Conservation (phyloP, 768 basidiomycete genomes). For the Jaapia argillacea region DNA sequence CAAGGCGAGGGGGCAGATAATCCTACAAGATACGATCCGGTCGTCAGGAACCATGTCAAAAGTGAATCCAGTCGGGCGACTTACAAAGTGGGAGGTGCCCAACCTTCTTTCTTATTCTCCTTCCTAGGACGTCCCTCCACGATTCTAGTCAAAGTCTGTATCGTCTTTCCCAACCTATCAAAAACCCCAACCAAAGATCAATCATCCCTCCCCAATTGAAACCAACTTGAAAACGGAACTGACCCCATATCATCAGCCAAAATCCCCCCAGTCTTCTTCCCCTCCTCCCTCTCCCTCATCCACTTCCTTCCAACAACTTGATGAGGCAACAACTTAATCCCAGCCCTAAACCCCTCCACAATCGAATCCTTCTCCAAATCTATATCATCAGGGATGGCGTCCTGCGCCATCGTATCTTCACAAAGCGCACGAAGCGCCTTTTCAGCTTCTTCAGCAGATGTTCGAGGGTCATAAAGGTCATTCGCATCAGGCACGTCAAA, state of each 20-base stretch:
- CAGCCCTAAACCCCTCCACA: conserved; percentile 70
- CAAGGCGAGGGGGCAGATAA: conserved; percentile 81
- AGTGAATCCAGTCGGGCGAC: conserved; percentile 13
- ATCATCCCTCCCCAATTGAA: background rate
- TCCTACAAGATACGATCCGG: conserved; percentile 31
- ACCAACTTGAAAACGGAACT: conserved; percentile 8
- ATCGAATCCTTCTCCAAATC: conserved; percentile 36
- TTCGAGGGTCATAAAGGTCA: conserved; percentile 8
- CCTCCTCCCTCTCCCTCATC: conserved; percentile 80
- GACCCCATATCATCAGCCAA: conserved; percentile 90
- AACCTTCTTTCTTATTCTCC: conserved; percentile 64
- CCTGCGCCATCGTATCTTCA: conserved; percentile 45
- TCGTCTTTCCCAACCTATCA: conserved; percentile 74
- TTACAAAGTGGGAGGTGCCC: conserved; percentile 61
- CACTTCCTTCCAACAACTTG: conserved; percentile 80
- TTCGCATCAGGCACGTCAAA: conserved; percentile 20
- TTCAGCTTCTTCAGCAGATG: conserved; percentile 49
- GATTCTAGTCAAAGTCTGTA: conserved; percentile 83
- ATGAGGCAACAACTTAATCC: conserved; percentile 70
- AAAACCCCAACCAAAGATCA: conserved; percentile 6
- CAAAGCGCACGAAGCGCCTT: conserved; percentile 72
- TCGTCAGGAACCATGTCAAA: background rate
- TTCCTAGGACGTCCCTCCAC: conserved; percentile 69
- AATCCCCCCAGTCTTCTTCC: conserved; percentile 78
- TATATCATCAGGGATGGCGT: conserved; percentile 40